Conservation (phyloP, 352 stramenopile genomes). For the Pythium aristosporum region DNA sequence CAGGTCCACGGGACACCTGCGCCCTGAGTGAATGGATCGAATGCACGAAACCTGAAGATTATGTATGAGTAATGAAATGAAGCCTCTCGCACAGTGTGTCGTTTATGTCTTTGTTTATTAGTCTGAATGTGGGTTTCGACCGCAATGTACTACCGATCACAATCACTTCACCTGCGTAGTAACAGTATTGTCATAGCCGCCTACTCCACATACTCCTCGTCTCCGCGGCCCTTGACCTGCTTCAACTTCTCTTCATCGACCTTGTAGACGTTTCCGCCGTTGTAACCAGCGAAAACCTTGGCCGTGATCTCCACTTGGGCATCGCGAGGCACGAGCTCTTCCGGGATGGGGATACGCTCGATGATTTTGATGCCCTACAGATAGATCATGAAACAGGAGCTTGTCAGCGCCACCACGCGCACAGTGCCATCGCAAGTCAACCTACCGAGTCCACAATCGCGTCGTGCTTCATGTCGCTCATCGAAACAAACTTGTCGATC, state of each 20-base stretch:
- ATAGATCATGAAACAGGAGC: background rate
- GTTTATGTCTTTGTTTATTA: conserved; percentile 1
- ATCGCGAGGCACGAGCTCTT: conserved; percentile 97
- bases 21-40: background rate
- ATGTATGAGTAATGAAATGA: conserved; percentile 19
- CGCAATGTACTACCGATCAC: background rate
- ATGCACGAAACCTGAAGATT: background rate
- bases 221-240: conserved; percentile 89
- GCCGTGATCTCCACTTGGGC: conserved; percentile 98
- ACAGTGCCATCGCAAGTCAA: background rate
- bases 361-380: conserved; percentile 96
- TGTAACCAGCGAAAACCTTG: conserved; percentile 94
- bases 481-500: conserved; percentile 95
- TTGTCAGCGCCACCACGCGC: background rate
- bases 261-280: conserved; percentile 90
- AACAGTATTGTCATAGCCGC: no score
- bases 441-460: conserved; percentile 95
- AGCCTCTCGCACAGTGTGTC: background rate
- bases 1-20: conserved; percentile 59
- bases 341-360: conserved; percentile 97
- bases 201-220: conserved; percentile 54
- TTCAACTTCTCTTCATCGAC: conserved; percentile 93
- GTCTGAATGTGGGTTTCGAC: background rate
- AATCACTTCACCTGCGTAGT: background rate
- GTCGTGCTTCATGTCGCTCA: conserved; percentile 99